These are phyloP conservation scores for Candida andamanensis DNA, from an alignment of 805 yeast genomes.

Conservation along the genomic window DNA sequence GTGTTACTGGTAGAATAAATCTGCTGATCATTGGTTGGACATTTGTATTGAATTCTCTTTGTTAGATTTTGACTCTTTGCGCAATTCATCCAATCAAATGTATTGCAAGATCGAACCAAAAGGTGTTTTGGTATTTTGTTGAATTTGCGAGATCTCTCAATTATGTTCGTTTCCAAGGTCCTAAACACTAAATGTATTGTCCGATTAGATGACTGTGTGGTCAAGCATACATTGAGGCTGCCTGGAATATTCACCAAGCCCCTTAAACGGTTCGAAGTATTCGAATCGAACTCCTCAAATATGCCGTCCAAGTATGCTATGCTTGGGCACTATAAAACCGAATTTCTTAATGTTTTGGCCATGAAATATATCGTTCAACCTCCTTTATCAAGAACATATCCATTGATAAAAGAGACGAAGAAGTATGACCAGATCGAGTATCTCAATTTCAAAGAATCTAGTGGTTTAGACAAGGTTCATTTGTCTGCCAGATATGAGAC, in stretches of 20 bases:
- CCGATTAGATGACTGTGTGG: slow-evolving; percentile 7
- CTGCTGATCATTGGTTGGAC: too few species aligned
- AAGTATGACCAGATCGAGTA: slow-evolving; percentile 28
- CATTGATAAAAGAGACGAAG: slow-evolving; percentile 31
- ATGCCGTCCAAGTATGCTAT: slow-evolving; percentile 26
- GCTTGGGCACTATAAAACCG: slow-evolving; percentile 44
- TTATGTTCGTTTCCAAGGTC: too few species aligned
- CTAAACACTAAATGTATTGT: slow-evolving; percentile 10
- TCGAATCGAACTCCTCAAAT: slow-evolving; percentile 9
- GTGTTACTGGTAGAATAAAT: slow-evolving; percentile 1
- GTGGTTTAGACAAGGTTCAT: slow-evolving; percentile 52
- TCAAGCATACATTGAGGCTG: too few species aligned
- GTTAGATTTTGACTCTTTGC: too few species aligned
- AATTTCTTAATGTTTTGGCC: slow-evolving; percentile 51
- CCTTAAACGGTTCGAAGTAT: slow-evolving; percentile 21
- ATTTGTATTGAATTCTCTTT: too few species aligned
- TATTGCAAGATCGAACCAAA: too few species aligned
- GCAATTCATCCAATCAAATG: too few species aligned
- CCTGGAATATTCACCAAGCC: slow-evolving; percentile 27
- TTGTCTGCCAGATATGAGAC: slow-evolving; percentile 86
- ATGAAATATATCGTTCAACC: slow-evolving; percentile 52
- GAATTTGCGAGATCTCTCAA: too few species aligned
- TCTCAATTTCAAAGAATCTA: slow-evolving; percentile 29
- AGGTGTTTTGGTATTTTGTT: too few species aligned
- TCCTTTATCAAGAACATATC: slow-evolving; percentile 49